These are phyloP conservation scores for Sutorius australiensis DNA, from an alignment of 768 basidiomycete species.

Conservation along the genomic window DNA sequence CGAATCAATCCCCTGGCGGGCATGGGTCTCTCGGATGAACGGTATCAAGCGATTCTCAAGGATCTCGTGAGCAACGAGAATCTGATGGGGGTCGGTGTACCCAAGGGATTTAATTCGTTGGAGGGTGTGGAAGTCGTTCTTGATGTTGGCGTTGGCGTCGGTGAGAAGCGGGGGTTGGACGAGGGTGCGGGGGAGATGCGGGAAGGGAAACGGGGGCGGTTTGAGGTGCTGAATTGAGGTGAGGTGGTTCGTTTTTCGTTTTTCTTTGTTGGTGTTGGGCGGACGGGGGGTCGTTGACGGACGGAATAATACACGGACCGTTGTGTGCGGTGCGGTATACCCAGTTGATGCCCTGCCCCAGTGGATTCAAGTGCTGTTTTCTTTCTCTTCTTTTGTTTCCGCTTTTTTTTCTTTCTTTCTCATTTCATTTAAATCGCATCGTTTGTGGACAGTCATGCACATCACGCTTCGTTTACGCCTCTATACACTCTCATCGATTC, in stretches of 20 bases:
- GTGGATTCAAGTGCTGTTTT: too few species aligned
- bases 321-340: background rate
- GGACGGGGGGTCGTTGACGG: background rate
- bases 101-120: constrained; percentile 22
- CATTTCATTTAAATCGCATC: background rate
- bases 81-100: constrained; percentile 42
- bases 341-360: background rate
- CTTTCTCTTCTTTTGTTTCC: background rate
- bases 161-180: constrained; percentile 39
- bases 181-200: too few species aligned
- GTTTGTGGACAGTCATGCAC: constrained; percentile 9
- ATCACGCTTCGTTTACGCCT: background rate
- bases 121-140: constrained; percentile 14
- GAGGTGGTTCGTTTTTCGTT: background rate
- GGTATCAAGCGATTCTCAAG: too few species aligned
- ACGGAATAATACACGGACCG: background rate
- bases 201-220: too few species aligned
- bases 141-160: constrained; percentile 23
- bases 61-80: constrained; percentile 66
- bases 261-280: too few species aligned
- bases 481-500: background rate
- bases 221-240: constrained; percentile 56
- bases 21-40: constrained; percentile 87
- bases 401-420: too few species aligned
- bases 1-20: constrained; percentile 80